Percentiles rank a stretch among this genome's conserved stretches.
Conservation (phyloP, 179 eudicot species). For the Silene vulgaris region DNA sequence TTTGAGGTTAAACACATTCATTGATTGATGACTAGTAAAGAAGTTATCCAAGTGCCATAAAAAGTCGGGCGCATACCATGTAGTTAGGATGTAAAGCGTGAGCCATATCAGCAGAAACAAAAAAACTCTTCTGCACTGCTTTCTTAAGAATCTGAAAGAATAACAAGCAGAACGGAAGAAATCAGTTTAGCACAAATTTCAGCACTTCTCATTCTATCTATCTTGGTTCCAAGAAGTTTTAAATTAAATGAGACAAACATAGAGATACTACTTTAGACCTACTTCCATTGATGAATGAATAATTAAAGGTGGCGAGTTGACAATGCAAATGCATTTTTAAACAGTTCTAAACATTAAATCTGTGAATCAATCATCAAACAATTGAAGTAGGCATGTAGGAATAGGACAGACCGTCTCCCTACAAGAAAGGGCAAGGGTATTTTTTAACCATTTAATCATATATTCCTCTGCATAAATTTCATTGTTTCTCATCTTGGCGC, state of each 20-base stretch:
- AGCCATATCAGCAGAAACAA: slow-evolving; percentile 98
- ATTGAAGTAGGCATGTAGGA: background rate
- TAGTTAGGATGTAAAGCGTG: slow-evolving; percentile 98
- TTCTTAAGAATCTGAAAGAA: slow-evolving; percentile 59
- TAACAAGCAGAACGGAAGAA: slow-evolving; percentile 11
- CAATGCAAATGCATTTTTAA: background rate
- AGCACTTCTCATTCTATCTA: background rate
- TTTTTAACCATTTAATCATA: background rate
- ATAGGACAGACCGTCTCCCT: background rate
- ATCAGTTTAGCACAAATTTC: slow-evolving; percentile 1
- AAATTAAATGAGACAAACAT: background rate
- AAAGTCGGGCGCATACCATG: slow-evolving; percentile 42
- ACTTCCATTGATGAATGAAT: background rate
- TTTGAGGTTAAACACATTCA: background rate
- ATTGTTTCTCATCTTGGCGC: background rate
- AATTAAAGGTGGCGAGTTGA: background rate
- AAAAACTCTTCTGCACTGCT: slow-evolving; percentile 81
- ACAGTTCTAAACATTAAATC: background rate
- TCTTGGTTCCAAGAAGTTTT: background rate
- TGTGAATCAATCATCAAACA: background rate
- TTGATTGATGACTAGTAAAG: background rate
- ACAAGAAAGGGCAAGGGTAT: background rate
- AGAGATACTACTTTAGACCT: background rate
- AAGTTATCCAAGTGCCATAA: background rate
- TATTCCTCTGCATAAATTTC: background rate